A percentile compares a stretch with the other conserved stretches of the same genome.
Conservation (phyloP, 2,329 filamentous ascomycete genomes). For the Diplodia corticola region DNA sequence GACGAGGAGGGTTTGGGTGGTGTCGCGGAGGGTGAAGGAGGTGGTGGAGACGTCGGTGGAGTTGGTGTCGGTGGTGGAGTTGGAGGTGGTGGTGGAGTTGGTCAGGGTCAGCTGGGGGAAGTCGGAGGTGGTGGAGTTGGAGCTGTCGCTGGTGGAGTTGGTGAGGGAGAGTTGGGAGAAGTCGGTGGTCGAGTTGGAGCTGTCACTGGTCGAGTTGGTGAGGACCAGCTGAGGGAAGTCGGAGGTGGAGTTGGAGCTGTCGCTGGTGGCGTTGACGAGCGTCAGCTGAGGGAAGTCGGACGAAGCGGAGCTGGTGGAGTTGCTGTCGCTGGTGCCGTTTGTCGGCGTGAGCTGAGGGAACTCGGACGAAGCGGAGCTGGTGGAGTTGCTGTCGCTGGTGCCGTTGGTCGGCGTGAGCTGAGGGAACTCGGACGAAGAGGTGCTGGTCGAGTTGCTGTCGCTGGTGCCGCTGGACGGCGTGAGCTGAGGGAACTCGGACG, state of each 20-base stretch:
- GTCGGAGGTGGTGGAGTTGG: background rate
- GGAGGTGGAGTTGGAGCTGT: background rate
- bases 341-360: background rate
- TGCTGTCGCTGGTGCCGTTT: background rate
- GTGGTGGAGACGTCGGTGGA: background rate
- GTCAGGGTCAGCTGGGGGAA: background rate
- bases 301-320: background rate
- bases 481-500: background rate
- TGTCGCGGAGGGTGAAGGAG: background rate
- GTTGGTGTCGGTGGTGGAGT: background rate
- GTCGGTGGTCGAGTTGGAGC: background rate
- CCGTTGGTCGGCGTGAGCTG: background rate
- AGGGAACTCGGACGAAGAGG: background rate
- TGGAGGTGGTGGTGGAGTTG: background rate
- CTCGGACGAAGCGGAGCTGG: background rate
- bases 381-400: background rate
- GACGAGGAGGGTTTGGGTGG: background rate
- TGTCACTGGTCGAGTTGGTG: background rate
- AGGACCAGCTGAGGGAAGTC: background rate
- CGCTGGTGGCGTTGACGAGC: background rate
- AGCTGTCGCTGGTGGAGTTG: background rate
- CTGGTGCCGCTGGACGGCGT: background rate
- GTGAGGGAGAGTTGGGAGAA: slow-evolving; percentile 2
- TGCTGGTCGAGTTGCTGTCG: background rate
- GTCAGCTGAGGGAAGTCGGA: background rate